These are phyloP conservation scores for Aspergillus pseudoviridinutans DNA, from an alignment of 2,329 filamentous ascomycete genomes.

Conservation along the genomic window DNA sequence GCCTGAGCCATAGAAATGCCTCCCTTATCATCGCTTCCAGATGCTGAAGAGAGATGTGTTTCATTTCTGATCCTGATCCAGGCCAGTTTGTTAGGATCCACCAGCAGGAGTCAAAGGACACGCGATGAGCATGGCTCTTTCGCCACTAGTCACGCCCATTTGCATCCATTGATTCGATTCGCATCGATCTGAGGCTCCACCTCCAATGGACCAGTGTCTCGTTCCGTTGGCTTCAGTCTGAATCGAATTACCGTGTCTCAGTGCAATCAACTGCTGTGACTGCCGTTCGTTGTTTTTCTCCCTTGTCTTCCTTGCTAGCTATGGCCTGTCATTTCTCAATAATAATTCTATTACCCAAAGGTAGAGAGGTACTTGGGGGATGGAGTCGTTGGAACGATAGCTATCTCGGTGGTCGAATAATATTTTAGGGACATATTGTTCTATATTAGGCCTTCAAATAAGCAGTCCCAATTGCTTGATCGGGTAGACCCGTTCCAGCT, in stretches of 20 bases:
- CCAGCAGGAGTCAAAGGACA: constrained; percentile 10
- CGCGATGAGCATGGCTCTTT: constrained; percentile 16
- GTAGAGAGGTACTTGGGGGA: background rate
- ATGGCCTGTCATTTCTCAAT: background rate
- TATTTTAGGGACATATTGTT: constrained; percentile 7
- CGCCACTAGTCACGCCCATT: constrained; percentile 4
- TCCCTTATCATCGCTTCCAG: background rate
- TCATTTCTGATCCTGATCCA: background rate
- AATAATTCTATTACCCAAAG: background rate
- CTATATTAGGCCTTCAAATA: background rate
- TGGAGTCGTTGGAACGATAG: background rate
- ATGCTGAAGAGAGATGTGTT: background rate
- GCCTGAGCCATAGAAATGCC: background rate
- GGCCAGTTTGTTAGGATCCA: background rate
- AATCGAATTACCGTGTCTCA: background rate
- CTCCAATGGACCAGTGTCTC: background rate
- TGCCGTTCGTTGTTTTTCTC: background rate
- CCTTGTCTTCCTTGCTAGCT: background rate
- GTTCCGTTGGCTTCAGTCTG: background rate
- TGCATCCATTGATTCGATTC: background rate
- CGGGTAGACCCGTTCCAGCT: constrained; percentile 18
- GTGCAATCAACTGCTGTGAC: too few species aligned
- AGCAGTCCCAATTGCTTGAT: constrained; percentile 4
- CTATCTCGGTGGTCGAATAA: background rate
- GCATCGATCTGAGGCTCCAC: constrained; percentile 1